A percentile compares a stretch with the other conserved stretches of the same genome.
Evolutionary conservation across 148 eudicot genomes (phyloP).

Genomic region (Heliosperma pusillum): DNA sequence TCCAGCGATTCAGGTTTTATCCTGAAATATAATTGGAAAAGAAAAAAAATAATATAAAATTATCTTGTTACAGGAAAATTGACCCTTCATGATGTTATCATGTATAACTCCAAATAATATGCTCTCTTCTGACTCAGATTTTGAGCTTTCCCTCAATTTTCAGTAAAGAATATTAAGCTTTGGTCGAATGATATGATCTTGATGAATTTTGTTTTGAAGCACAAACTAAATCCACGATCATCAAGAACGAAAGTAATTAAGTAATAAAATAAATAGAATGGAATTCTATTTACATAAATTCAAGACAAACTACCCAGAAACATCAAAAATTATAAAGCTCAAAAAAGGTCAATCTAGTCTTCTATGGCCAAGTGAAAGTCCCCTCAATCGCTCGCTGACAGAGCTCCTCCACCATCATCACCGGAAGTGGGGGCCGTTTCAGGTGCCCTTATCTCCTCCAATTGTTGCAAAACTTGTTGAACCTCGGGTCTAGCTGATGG

Average conservation of each 20-base stretch:
- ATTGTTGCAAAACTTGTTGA: constrained; percentile 62
- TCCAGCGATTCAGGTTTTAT: too few species aligned
- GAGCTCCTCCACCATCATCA: constrained; percentile 50
- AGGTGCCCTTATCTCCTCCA: constrained; percentile 57
- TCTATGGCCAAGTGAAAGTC: not conserved
- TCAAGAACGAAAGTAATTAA: not conserved
- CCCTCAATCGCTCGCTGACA: constrained; percentile 38
- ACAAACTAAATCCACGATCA: constrained; percentile 11
- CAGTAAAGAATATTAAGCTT: not conserved
- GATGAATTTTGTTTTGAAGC: constrained; percentile 17
- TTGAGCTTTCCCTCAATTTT: not conserved
- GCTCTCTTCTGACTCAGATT: not conserved
- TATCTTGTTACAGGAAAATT: too few species aligned
- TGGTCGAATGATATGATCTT: not conserved
- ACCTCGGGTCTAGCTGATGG: constrained; percentile 76
- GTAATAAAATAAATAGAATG: constrained; percentile 8
- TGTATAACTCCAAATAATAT: not conserved
- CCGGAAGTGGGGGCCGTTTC: constrained; percentile 43
- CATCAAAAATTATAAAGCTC: constrained; percentile 27
- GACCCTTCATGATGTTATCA: too few species aligned
- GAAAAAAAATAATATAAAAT: too few species aligned
- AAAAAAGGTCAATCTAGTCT: constrained; percentile 30
- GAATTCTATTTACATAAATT: constrained; percentile 32
- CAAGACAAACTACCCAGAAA: constrained; percentile 8
- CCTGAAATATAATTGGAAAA: too few species aligned